A percentile compares a stretch with the other conserved stretches of the same genome.
These are phyloP conservation scores for Aspergillus coremiiformis DNA, from an alignment of 495 filamentous ascomycete genomes.

Conservation along the genomic window DNA sequence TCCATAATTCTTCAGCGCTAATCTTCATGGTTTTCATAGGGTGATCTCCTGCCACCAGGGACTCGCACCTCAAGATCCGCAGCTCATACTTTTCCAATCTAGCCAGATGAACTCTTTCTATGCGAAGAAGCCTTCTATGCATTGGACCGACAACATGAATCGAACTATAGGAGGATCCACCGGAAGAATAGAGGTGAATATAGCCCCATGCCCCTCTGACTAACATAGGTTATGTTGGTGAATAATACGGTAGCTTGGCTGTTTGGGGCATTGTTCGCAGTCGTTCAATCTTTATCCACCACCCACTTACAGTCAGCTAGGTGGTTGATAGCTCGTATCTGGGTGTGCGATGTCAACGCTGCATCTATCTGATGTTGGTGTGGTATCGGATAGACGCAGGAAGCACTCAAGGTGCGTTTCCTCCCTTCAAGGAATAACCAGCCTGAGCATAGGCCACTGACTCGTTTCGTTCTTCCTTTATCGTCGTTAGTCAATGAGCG, in stretches of 20 bases:
- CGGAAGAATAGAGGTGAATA: background rate
- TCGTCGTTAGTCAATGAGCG: background rate
- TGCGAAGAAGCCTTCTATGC: slow-evolving; percentile 4
- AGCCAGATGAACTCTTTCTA: background rate
- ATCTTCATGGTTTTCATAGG: background rate
- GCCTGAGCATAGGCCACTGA: background rate
- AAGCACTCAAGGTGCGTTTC: too few relatives aligned
- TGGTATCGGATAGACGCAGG: too few relatives aligned
- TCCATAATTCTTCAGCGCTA: background rate
- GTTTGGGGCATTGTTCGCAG: background rate
- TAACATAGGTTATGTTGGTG: background rate
- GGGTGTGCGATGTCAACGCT: background rate
- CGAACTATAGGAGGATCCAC: background rate
- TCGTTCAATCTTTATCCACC: background rate
- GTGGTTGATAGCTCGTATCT: background rate
- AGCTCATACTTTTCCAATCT: background rate
- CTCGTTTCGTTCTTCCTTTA: background rate
- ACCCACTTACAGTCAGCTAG: background rate
- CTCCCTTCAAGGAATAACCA: background rate
- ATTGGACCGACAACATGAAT: background rate
- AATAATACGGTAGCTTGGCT: background rate
- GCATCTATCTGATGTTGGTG: too few relatives aligned
- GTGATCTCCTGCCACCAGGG: background rate
- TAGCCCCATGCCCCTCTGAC: background rate
- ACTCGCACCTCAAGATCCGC: background rate